Evolutionary conservation across 2,329 filamentous ascomycete species (phyloP).

Genomic region (Venturia asperata): DNA sequence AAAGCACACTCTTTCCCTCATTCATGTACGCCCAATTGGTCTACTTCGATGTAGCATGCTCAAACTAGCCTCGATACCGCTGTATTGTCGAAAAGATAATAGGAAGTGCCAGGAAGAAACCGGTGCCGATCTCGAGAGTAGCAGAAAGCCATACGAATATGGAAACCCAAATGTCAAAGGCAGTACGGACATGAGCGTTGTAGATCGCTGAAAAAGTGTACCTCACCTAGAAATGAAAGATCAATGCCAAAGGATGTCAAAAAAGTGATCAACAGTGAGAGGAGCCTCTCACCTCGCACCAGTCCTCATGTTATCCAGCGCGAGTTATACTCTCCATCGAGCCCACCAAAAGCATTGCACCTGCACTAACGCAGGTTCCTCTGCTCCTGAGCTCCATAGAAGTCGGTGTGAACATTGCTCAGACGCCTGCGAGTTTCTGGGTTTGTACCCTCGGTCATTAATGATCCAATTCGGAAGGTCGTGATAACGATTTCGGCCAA

Average conservation of each 20-base stretch:
- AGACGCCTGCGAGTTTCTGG: neutral
- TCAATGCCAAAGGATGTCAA: neutral
- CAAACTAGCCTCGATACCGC: neutral
- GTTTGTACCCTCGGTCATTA: neutral
- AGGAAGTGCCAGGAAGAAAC: neutral
- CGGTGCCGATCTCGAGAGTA: neutral
- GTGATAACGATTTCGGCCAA: neutral
- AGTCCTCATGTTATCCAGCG: neutral
- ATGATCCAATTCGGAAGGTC: neutral
- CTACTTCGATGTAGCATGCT: neutral
- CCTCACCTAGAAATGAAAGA: neutral
- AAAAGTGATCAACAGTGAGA: neutral
- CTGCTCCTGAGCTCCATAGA: neutral
- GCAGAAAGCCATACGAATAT: neutral
- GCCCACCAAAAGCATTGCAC: neutral
- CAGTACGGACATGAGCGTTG: neutral
- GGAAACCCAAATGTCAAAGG: neutral
- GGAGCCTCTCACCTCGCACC: neutral
- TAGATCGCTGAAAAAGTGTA: neutral
- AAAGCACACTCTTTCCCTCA: neutral
- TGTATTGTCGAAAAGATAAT: neutral
- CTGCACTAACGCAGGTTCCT: neutral
- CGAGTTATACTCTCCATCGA: neutral
- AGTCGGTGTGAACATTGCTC: neutral
- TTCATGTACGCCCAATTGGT: neutral